Evolutionary conservation across 2,329 filamentous ascomycete genomes (phyloP).

Genomic region (Chaetomiaceae sp.): DNA sequence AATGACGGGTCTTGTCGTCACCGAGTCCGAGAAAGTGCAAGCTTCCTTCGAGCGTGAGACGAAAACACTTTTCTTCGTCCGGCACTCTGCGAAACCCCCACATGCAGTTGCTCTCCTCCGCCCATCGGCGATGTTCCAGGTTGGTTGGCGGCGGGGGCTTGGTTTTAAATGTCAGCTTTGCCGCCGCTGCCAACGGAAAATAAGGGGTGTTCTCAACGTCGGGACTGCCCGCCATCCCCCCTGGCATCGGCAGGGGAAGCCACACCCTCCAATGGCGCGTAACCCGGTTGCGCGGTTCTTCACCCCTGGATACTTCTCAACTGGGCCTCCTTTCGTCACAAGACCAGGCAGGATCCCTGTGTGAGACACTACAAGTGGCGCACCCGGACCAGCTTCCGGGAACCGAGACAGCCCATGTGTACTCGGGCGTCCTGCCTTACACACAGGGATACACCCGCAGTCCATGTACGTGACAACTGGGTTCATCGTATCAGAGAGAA

Average conservation of each 20-base stretch:
- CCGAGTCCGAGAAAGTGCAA: neutral
- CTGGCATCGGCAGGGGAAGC: neutral
- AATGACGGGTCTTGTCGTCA: neutral
- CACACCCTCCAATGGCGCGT: conserved; percentile 2
- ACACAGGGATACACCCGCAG: neutral
- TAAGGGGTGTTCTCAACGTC: neutral
- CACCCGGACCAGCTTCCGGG: conserved; percentile 2
- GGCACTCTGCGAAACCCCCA: neutral
- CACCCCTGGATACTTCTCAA: too few species aligned
- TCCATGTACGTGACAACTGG: neutral
- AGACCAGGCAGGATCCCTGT: too few species aligned
- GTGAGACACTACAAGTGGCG: neutral
- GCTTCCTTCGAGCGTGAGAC: neutral
- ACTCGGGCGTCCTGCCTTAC: neutral
- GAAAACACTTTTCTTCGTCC: neutral
- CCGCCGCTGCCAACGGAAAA: conserved; percentile 12
- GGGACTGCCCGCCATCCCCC: conserved; percentile 7
- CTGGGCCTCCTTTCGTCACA: too few species aligned
- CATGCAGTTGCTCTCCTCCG: neutral
- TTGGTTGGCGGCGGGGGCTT: neutral
- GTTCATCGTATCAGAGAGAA: neutral
- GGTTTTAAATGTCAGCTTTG: neutral
- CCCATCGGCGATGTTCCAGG: neutral
- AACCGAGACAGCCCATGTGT: neutral
- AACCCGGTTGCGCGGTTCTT: conserved; percentile 10